Evolutionary conservation across 352 stramenopile genomes (phyloP).

Genomic region (Globisporangium barbulae): DNA sequence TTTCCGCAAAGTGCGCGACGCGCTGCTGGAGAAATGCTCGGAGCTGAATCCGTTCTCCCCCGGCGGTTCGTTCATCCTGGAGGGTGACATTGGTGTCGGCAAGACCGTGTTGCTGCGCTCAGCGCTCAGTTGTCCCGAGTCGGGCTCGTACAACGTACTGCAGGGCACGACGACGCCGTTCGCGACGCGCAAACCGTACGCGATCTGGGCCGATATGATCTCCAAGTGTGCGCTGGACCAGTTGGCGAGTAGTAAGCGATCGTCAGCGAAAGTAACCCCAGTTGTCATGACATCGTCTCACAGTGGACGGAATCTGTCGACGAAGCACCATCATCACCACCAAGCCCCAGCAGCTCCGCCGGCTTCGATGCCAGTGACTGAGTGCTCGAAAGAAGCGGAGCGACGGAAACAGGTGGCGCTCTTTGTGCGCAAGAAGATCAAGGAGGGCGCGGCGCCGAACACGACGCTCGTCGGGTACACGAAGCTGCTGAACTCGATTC

Average conservation of each 20-base stretch:
- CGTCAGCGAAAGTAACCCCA: neutral
- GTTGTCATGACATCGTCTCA: neutral
- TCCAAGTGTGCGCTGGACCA: slow-evolving; percentile 53
- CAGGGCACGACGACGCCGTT: slow-evolving; percentile 75
- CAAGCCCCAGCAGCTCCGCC: neutral
- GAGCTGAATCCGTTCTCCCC: slow-evolving; percentile 61
- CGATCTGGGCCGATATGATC: slow-evolving; percentile 78
- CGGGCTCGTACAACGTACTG: slow-evolving; percentile 51
- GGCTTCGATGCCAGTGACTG: neutral
- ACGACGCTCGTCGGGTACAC: slow-evolving; percentile 62
- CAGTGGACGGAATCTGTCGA: neutral
- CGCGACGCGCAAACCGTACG: slow-evolving; percentile 71
- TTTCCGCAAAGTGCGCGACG: slow-evolving; percentile 44
- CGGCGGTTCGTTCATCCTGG: slow-evolving; percentile 68
- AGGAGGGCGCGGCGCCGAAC: slow-evolving; percentile 58
- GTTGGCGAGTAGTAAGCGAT: neutral
- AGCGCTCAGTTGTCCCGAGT: slow-evolving; percentile 46
- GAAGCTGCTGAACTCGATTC: slow-evolving; percentile 53
- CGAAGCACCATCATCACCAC: slow-evolving; percentile 1
- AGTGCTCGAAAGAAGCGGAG: slow-evolving; percentile 33
- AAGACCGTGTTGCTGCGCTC: slow-evolving; percentile 79
- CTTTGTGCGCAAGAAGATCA: slow-evolving; percentile 65
- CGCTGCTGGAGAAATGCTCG: slow-evolving; percentile 64
- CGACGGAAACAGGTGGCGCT: slow-evolving; percentile 46
- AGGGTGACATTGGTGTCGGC: slow-evolving; percentile 81